phyloP scores from a whole-genome alignment of 140 eudicot species.

The Flaveria floridana region DNA sequence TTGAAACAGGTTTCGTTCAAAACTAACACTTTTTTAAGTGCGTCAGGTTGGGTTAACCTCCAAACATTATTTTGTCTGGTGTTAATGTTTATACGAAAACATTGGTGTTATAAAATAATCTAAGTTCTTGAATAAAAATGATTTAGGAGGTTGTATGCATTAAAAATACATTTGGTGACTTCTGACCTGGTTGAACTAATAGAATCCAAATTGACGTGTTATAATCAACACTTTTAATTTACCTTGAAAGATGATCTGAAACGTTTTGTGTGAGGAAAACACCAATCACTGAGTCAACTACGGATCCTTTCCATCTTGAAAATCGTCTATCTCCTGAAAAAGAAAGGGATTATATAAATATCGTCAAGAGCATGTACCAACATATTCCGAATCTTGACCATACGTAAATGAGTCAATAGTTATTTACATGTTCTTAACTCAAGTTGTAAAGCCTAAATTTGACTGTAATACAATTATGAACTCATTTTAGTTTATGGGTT shows the following conservation, averaged over 20 bases:
- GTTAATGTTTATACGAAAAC: not conserved
- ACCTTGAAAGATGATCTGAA: conserved; percentile 96
- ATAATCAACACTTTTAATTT: conserved; percentile 10
- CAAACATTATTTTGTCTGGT: not conserved
- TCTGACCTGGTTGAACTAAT: conserved; percentile 6
- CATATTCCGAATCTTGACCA: conserved; percentile 13
- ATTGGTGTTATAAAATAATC: too few species aligned
- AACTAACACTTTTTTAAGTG: not conserved
- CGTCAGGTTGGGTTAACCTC: not conserved
- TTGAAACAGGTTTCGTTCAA: not conserved
- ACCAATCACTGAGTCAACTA: conserved; percentile 94
- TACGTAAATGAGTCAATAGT: conserved; percentile 1
- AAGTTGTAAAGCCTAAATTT: not conserved
- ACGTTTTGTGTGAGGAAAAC: conserved; percentile 98
- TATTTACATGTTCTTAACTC: not conserved
- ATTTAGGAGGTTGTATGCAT: too few species aligned
- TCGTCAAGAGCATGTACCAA: conserved; percentile 15
- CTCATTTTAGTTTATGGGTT: too few species aligned
- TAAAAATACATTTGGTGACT: not conserved
- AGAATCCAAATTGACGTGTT: not conserved
- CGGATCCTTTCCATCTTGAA: conserved; percentile 97
- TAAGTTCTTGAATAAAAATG: too few species aligned
- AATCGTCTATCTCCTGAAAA: conserved; percentile 78
- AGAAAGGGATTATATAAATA: conserved; percentile 11
- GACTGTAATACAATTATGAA: too few species aligned